Evolutionary conservation across 176 grass and related monocot species (phyloP), one percentile per base, ranked within the genome.

Genomic region (Typha latifolia): DNA sequence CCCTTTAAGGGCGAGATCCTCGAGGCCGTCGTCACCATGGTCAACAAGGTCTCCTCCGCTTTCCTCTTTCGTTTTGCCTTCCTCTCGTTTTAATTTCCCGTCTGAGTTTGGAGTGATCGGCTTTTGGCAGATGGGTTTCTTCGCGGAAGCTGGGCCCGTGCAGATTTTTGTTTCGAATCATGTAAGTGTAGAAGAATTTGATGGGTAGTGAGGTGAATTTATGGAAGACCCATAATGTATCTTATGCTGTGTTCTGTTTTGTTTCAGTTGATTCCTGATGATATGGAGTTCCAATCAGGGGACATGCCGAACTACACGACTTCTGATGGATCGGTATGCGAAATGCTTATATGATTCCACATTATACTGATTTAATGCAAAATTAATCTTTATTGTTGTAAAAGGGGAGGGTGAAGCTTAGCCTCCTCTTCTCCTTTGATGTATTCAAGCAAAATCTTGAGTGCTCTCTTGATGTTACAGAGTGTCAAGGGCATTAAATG

Each of bases 111-210:
- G 34, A 22, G 37, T 67, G 34, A 6, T 37, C 7, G 34, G 67
- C 32, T 9, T 48, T 82, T 62, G 59, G 76, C 84, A 99, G 89
- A 99, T 99, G 94, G 94, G 94, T 0, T 93, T 99, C 89, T 99
- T 99, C 62, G 94, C 89, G 0, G 94, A 99, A 75, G 89, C 94
- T 63, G 94, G 89, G 8, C 94, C 94, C 0, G 94, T 99, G 62
- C 94, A 99, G 82, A 93, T 99, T 69, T 99, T 99, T 0, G 86
- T 99, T 12, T 99, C 89, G 8, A 99, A 99, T 63, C 94, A 99
- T 87, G 94, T 93, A 84, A 93, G 85, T 89, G 15, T 37, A 6
- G 34, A 4, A 37, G 34, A 37, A 37, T 37, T 6, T 37, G 34
- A 37, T 37, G 34, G 34, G 34, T 37, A 11, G 7, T 18, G 2